Evolutionary conservation across 2,329 filamentous ascomycete genomes (phyloP).

Genomic region (Periconia macrospinosa): DNA sequence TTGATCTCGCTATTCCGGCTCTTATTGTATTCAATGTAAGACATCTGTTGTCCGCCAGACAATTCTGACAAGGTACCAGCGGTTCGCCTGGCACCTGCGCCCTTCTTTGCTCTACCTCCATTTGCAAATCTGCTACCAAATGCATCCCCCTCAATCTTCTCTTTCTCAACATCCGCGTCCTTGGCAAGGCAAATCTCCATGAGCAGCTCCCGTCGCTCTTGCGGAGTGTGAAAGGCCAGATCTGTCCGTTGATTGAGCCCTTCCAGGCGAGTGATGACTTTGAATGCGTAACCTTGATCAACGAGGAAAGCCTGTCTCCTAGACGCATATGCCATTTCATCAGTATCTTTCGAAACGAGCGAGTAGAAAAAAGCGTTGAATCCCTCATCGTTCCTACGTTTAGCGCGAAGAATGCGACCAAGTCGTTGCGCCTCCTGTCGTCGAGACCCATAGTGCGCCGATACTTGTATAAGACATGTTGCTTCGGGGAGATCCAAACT

Average conservation of each 20-base stretch:
- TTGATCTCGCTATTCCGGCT: constrained; percentile 52
- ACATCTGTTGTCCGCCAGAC: constrained; percentile 93
- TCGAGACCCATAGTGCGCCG: constrained; percentile 94
- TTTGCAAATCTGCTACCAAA: constrained; percentile 55
- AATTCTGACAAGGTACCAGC: constrained; percentile 84
- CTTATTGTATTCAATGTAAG: constrained; percentile 62
- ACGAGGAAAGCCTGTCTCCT: constrained; percentile 97
- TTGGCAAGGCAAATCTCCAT: constrained; percentile 88
- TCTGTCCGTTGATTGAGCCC: constrained; percentile 84
- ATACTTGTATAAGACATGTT: constrained; percentile 95
- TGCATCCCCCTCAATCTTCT: constrained; percentile 69
- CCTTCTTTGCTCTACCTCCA: constrained; percentile 50
- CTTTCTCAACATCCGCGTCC: constrained; percentile 69
- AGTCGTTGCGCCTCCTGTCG: constrained; percentile 94
- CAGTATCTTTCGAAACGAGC: constrained; percentile 93
- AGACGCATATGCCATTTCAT: constrained; percentile 97
- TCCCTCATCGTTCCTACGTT: constrained; percentile 93
- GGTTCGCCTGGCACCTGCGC: constrained; percentile 70
- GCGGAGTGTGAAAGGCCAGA: constrained; percentile 76
- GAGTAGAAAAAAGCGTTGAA: constrained; percentile 99
- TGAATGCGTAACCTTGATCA: constrained; percentile 98
- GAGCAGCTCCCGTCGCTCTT: constrained; percentile 82
- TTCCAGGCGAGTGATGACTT: constrained; percentile 93
- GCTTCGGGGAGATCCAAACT: constrained; percentile 97
- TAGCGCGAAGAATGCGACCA: constrained; percentile 90